Evolutionary conservation across 1,284 basidiomycete species (phyloP).

Genomic region (Marasmius sp.): DNA sequence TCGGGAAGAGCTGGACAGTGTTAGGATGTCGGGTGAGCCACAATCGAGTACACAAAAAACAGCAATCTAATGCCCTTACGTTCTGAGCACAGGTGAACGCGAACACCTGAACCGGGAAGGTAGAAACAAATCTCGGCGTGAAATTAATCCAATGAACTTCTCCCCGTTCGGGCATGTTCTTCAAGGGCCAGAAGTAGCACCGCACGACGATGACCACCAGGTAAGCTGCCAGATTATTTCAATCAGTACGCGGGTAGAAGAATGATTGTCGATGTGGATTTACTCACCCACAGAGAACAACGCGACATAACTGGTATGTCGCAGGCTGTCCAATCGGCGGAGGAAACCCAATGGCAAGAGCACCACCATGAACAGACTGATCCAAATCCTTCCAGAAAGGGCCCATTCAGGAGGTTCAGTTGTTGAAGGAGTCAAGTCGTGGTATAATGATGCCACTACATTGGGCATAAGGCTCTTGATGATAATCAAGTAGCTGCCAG

Average conservation of each 20-base stretch:
- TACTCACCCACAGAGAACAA: conserved; percentile 80
- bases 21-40: conserved; percentile 11
- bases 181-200: conserved; percentile 72
- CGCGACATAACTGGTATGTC: conserved; percentile 85
- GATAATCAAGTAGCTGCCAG: conserved; percentile 83
- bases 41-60: not conserved
- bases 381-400: conserved; percentile 82
- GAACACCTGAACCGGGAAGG: conserved; percentile 94
- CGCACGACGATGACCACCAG: conserved; percentile 72
- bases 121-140: conserved; percentile 79
- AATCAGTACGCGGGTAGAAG: conserved; percentile 9
- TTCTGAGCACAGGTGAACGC: conserved; percentile 92
- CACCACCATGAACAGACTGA: conserved; percentile 78
- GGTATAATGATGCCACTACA: conserved; percentile 84
- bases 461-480: conserved; percentile 94
- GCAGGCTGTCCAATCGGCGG: conserved; percentile 76
- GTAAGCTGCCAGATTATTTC: conserved; percentile 49
- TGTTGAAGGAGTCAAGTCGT: conserved; percentile 66
- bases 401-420: conserved; percentile 72
- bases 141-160: conserved; percentile 70
- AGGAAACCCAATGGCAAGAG: conserved; percentile 90
- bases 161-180: conserved; percentile 59
- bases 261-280: not conserved
- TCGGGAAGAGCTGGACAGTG: conserved; percentile 74
- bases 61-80: conserved; percentile 41